Evolutionary conservation across 371 early-diverging fungal species (phyloP), one percentile per base, ranked within the genome.

Genomic region (Lichtheimia ramosa): DNA sequence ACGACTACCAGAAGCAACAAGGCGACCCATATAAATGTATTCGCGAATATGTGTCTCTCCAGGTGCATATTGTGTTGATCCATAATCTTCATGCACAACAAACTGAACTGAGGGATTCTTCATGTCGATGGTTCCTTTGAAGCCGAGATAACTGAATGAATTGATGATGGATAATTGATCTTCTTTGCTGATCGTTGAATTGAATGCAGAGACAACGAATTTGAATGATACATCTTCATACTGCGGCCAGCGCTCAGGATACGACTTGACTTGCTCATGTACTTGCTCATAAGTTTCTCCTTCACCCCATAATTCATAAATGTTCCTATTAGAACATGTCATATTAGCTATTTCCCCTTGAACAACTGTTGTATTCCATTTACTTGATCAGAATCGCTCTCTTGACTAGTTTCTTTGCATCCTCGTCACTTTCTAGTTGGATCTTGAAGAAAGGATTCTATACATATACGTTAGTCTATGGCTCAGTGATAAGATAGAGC

Each of bases 321-420:
- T 89, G 43, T 84, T 78, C 64, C 91, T 92, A 69, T 6, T 43
- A 15, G 25, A 5, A 40, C n/a, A n/a, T 21, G 10, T 3, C 42
- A 20, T 43, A 18, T 15, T 21, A 27, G 46, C 3, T 43, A 23
- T 24, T 3, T 13, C 23, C 27, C 3, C 20, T n/a, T 12, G 40
- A 41, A 0, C 14, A 27, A 6, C 3, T 5, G 23, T 25, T 7
- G 25, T n/a, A 6, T 8, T 2, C 18, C 7, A 14, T 25, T 64
- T 68, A 94, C 89, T 88, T 92, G 61, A 91, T 84, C 41, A 97
- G 84, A 54, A 96, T 95, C 2, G 92, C 84, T n/a, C 96, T 83
- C 56, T 81, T 81, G 4, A 94, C 74, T n/a, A 97, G 83, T 59
- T 81, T 80, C 13, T 68, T 73, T 4, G 96, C 96, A 42, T 87